Base-by-base conservation (phyloP, 2,329 filamentous ascomycete genomes). In the Arthroderma sp. region DNA sequence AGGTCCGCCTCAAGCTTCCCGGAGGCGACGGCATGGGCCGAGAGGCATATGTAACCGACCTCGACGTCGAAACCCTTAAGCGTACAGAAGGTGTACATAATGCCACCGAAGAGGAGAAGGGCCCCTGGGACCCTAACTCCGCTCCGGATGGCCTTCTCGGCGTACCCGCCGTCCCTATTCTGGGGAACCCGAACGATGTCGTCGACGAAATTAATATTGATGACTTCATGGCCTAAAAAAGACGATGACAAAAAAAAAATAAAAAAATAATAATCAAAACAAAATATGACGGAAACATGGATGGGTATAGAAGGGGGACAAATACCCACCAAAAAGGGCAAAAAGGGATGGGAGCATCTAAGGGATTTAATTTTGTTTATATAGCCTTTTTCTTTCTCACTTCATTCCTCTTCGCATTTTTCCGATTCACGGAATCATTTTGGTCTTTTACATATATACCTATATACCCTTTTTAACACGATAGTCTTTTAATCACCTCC, bases 1-100 rank as follows among this genome's bases (percentile, higher is more conserved):
- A 98, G 66, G 86, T 96, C 33, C 86, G 89, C 58, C 73, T 94
- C 63, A 80, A 80, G 63, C 73, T 95, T 11, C 76, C 76, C 27
- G 82, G 86, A 58, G 73, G 76, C 1, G 94, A 93, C 60, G 82
- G 94, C 33, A 95, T 88, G 7, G 88, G 94, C 61, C 75, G 68
- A 15, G 79, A 83, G 57, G 74, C 77, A 1, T 96, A 94, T 60
- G 81, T 95, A 34, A 96, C 89, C 5, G 91, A 96, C 59, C 73
- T 98, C 38, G 91, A 96, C 58, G 78, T 95, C 42, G 82, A 91
- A 68, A 95, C 88, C 1, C 64, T 96, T 60, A 82, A 83, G 63
- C 78, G 89, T 30, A 86, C 88, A n/a, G 78, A 93, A 53, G 89
- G 83, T 29, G 81, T 96, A 58, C 80, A 81, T 54, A 73, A 73